Evolutionary conservation across 306 rosid species (phyloP), one percentile per base, ranked within the genome.

Genomic region (Trifolium dubium): DNA sequence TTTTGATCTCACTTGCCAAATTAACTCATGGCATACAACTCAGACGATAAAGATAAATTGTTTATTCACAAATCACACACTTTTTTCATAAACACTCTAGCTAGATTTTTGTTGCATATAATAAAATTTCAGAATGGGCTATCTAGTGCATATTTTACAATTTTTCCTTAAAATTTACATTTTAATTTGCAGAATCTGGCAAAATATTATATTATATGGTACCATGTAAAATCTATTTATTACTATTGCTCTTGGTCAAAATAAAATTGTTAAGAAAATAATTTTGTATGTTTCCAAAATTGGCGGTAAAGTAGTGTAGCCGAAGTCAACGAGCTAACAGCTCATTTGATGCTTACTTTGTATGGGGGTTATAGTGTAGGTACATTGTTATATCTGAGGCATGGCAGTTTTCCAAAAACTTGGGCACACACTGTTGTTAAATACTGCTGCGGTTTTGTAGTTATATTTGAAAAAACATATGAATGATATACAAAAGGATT

Each of bases 401-500:
- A 9, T 53, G 14, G 6, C 8, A 54, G 7, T 15, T 54, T 55
- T 51, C 67, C 14, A 14, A 11, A 66, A 66, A 54, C 67, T 54
- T 55, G 68, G 37, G 43, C 55, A 23, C 64, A 14, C 4, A 19
- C 64, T n/a, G 10, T 63, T 65, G 11, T 31, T 67, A 23, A 46
- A 63, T 29, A 15, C 50, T n/a, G 19, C 71, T 59, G 40, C 34
- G 37, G 3, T 60, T 61, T 46, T 68, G 72, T 39, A 23, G 29
- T 60, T 15, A 10, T 78, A 41, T 55, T 63, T 71, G 58, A 53
- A 53, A 40, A 37, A 63, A 5, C 23, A 35, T 7, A 19, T 19
- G 67, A 56, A 58, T 19, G 56, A 54, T 54, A 63, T 72, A 2
- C 32, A 71, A 14, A 9, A 54, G 73, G 44, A 63, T 18, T 18